Conservation (phyloP, 139 green algal genomes). For the Cymbomonas tetramitiformis region DNA sequence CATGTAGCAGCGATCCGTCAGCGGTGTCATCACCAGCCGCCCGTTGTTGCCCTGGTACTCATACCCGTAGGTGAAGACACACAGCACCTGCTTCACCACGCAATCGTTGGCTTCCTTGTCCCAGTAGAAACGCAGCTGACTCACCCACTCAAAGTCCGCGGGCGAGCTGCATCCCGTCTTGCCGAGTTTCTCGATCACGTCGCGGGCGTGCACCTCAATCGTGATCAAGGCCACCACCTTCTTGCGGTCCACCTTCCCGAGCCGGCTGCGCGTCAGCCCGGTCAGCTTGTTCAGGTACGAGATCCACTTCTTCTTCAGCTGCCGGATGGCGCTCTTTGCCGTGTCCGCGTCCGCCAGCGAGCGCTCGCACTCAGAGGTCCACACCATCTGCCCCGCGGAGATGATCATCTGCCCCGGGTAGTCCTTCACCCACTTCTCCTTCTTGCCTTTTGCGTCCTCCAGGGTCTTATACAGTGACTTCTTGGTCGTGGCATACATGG, state of each 20-base stretch:
- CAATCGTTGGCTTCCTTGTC: conserved; percentile 59
- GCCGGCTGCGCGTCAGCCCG: conserved; percentile 51
- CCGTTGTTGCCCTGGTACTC: conserved; percentile 52
- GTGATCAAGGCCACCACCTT: conserved; percentile 37
- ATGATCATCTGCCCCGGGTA: conserved; percentile 73
- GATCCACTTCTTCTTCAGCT: conserved; percentile 72
- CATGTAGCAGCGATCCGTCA: conserved; percentile 59
- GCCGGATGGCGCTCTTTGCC: conserved; percentile 40
- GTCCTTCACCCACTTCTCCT: conserved; percentile 76
- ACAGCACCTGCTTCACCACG: conserved; percentile 62
- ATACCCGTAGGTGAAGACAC: conserved; percentile 60
- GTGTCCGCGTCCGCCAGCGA: conserved; percentile 48
- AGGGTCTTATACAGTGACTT: conserved; percentile 55
- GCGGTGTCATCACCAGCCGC: conserved; percentile 33
- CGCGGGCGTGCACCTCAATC: conserved; percentile 59
- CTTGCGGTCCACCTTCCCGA: conserved; percentile 64
- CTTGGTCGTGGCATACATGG: conserved; percentile 72
- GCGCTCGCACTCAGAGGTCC: conserved; percentile 72
- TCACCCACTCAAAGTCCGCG: conserved; percentile 61
- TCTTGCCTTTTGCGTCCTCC: conserved; percentile 54
- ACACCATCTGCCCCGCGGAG: conserved; percentile 61
- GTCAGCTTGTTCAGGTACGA: conserved; percentile 72
- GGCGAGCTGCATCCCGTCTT: conserved; percentile 38
- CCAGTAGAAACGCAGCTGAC: conserved; percentile 70
- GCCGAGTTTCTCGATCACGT: conserved; percentile 65